A percentile compares a stretch with the other conserved stretches of the same genome.
phyloP scores from a whole-genome alignment of 108 stramenopile genomes.

The Cyclotella distinguenda region DNA sequence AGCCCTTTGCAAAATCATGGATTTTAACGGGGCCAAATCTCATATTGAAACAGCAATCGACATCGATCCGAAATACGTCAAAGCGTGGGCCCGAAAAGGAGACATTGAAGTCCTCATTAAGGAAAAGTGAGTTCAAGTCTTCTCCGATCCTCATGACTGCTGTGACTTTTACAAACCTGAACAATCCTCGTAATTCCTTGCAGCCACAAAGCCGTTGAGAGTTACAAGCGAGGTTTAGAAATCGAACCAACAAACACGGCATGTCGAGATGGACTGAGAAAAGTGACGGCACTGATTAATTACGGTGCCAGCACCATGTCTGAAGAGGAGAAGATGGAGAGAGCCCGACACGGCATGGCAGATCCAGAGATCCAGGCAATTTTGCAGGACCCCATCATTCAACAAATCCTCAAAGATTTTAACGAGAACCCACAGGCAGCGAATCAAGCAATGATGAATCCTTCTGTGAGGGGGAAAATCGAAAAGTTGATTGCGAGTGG shows the following conservation, averaged over 20 bases:
- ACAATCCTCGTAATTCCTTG: neutral
- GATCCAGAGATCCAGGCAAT: slow-evolving; percentile 99
- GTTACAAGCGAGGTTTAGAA: slow-evolving; percentile 90
- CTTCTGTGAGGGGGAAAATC: slow-evolving; percentile 90
- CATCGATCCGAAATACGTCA: slow-evolving; percentile 96
- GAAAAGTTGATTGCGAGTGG: slow-evolving; percentile 98
- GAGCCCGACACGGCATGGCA: slow-evolving; percentile 97
- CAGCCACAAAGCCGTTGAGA: slow-evolving; percentile 94
- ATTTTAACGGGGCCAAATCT: slow-evolving; percentile 94
- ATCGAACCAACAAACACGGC: slow-evolving; percentile 86
- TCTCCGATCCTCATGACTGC: neutral
- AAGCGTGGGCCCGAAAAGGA: slow-evolving; percentile 98
- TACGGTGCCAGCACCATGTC: slow-evolving; percentile 78
- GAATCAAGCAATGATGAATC: slow-evolving; percentile 89
- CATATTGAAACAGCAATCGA: slow-evolving; percentile 95
- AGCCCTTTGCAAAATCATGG: slow-evolving; percentile 95
- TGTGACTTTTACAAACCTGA: neutral
- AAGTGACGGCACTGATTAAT: slow-evolving; percentile 77
- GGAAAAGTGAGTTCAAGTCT: slow-evolving; percentile 58
- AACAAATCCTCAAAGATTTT: slow-evolving; percentile 93
- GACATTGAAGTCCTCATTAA: slow-evolving; percentile 97
- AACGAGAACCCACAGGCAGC: slow-evolving; percentile 91
- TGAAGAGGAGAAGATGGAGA: slow-evolving; percentile 89
- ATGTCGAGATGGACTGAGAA: slow-evolving; percentile 91
- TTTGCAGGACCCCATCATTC: slow-evolving; percentile 94